Evolutionary conservation across 2,329 filamentous ascomycete genomes (phyloP).

Genomic region (Didymella arachidicola): DNA sequence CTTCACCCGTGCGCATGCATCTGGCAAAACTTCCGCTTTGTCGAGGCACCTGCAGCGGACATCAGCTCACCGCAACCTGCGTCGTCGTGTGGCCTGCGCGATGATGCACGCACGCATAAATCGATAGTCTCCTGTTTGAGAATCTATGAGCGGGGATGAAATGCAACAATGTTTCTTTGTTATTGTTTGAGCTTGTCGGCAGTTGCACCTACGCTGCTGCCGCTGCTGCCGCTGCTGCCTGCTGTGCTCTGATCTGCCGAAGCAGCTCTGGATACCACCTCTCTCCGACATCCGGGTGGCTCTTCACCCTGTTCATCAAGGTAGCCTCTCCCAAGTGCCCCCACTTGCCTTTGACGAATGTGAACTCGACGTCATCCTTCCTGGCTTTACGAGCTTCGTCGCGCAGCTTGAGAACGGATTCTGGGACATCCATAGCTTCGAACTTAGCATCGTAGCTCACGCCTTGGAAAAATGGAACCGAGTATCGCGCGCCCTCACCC

Average conservation of each 20-base stretch:
- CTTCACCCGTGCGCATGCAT: conserved; percentile 11
- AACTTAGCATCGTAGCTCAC: conserved; percentile 81
- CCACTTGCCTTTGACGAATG: conserved; percentile 73
- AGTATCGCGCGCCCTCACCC: conserved; percentile 76
- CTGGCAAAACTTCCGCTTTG: conserved; percentile 19
- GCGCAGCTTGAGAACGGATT: conserved; percentile 68
- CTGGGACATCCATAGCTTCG: conserved; percentile 75
- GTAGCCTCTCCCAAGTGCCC: conserved; percentile 81
- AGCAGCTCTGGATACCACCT: conserved; percentile 66
- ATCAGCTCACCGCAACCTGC: conserved; percentile 25
- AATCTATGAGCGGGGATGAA: conserved; percentile 1
- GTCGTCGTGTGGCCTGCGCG: conserved; percentile 12
- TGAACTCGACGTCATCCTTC: conserved; percentile 81
- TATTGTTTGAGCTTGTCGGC: conserved; percentile 9
- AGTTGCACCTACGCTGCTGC: conserved; percentile 13
- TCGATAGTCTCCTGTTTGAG: conserved; percentile 18
- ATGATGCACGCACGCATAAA: conserved; percentile 18
- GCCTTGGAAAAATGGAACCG: conserved; percentile 88
- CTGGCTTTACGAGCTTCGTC: conserved; percentile 66
- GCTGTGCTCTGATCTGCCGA: conserved; percentile 52
- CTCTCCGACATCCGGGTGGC: conserved; percentile 85
- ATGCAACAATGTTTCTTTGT: conserved; percentile 7
- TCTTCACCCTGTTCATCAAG: conserved; percentile 83
- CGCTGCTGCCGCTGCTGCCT: conserved; percentile 36
- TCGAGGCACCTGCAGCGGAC: neutral